phyloP scores from a whole-genome alignment of 129 eudicot species.

The Escallonia herrerae region DNA sequence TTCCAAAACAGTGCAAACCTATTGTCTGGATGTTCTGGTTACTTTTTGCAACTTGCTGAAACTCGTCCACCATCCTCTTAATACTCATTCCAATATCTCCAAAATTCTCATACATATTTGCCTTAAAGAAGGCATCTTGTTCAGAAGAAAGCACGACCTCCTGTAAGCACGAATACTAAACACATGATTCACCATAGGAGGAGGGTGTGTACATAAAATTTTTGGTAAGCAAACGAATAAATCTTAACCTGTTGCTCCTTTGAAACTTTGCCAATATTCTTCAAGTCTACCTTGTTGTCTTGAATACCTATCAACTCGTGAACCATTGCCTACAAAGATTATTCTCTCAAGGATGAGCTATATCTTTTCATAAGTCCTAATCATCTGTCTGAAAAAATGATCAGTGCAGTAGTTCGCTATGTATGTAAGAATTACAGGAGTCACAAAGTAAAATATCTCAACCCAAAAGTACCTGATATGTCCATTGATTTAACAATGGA shows the following conservation, averaged over 20 bases:
- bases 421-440: no score
- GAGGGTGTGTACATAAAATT: constrained; percentile 8
- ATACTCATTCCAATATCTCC: constrained; percentile 99
- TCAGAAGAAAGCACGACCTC: constrained; percentile 95
- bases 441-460: not conserved
- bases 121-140: constrained; percentile 93
- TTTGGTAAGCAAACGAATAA: constrained; percentile 1
- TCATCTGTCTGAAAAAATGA: constrained; percentile 5
- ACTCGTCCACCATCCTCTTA: constrained; percentile 94
- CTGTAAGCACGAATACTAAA: constrained; percentile 34
- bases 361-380: not conserved
- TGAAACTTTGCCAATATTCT: constrained; percentile 56
- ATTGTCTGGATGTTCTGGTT: constrained; percentile 93
- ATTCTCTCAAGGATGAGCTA: constrained; percentile 13
- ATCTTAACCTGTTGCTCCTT: constrained; percentile 87
- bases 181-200: not conserved
- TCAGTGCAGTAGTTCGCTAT: not conserved
- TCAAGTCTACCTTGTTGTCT: constrained; percentile 89
- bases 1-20: constrained; percentile 64
- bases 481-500: constrained; percentile 95
- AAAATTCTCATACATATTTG: constrained; percentile 92
- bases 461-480: constrained; percentile 70
- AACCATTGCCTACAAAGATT: constrained; percentile 79
- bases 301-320: constrained; percentile 91
- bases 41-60: constrained; percentile 97